phyloP scores from a whole-genome alignment of 208 protist species.

The Trypanosoma brucei region DNA sequence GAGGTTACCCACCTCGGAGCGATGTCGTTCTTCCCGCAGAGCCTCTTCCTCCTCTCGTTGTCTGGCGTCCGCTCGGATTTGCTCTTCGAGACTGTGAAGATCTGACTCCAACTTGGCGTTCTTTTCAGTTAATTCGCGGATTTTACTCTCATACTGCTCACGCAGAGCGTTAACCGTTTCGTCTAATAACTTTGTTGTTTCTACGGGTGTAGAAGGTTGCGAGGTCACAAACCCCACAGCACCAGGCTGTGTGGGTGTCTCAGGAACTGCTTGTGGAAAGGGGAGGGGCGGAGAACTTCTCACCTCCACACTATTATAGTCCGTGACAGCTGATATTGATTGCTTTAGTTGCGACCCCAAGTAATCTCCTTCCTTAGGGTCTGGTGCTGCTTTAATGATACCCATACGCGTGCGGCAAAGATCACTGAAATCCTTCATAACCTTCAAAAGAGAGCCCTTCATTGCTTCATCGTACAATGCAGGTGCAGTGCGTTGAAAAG shows the following conservation, averaged over 20 bases:
- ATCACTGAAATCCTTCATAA: constrained; percentile 23
- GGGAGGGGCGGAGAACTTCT: too few relatives aligned
- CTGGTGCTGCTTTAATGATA: neutral
- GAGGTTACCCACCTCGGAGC: constrained; percentile 20
- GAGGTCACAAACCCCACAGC: too few relatives aligned
- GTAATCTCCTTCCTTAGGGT: too few relatives aligned
- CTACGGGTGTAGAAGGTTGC: neutral
- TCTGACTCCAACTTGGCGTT: constrained; percentile 14
- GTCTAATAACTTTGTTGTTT: neutral
- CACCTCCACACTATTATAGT: too few relatives aligned
- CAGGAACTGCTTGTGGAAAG: too few relatives aligned
- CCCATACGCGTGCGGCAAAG: constrained; percentile 9
- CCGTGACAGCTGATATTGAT: too few relatives aligned
- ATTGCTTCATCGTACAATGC: constrained; percentile 52
- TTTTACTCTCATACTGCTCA: constrained; percentile 14
- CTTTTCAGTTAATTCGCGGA: constrained; percentile 5
- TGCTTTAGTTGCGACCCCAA: too few relatives aligned
- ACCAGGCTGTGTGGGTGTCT: too few relatives aligned
- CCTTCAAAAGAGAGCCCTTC: constrained; percentile 18
- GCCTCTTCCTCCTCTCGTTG: neutral
- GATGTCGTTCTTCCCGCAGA: constrained; percentile 3
- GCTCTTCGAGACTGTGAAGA: constrained; percentile 2
- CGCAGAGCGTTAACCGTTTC: neutral
- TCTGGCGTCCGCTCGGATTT: neutral
- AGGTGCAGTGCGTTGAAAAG: constrained; percentile 34